phyloP scores from a whole-genome alignment of 1,284 basidiomycete species.

The Boletus coffeatus region DNA sequence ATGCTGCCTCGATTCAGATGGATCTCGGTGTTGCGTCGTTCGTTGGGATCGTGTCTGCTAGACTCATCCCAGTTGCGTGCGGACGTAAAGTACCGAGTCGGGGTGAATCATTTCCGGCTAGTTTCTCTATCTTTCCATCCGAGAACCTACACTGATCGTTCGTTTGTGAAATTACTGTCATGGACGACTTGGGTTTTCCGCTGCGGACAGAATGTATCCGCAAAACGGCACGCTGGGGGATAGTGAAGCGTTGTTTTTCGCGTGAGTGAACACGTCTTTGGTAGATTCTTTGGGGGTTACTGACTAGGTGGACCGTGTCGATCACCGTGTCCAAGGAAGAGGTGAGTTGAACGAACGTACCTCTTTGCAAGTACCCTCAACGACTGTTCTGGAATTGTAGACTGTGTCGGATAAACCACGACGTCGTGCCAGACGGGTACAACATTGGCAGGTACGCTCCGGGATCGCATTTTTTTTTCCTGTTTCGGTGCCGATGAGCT shows the following conservation, averaged over 20 bases:
- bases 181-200: background rate
- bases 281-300: background rate
- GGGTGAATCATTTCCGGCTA: slow-evolving; percentile 64
- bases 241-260: slow-evolving; percentile 59
- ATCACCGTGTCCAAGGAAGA: slow-evolving; percentile 58
- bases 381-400: slow-evolving; percentile 17
- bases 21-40: too few relatives aligned
- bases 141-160: background rate
- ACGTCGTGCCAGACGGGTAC: slow-evolving; percentile 52
- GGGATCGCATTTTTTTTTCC: background rate
- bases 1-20: too few relatives aligned
- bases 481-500: background rate
- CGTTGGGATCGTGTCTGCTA: too few relatives aligned
- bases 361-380: background rate
- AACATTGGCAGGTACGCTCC: slow-evolving; percentile 39
- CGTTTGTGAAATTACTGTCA: background rate
- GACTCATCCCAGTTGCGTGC: too few relatives aligned
- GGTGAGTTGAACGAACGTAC: slow-evolving; percentile 23
- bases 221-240: slow-evolving; percentile 55
- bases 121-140: background rate
- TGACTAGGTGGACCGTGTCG: background rate
- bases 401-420: slow-evolving; percentile 40
- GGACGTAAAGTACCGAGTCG: slow-evolving; percentile 26
- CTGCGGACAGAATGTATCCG: slow-evolving; percentile 40
- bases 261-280: slow-evolving; percentile 37